Conservation (phyloP, 176 grass and related monocot species). For the Chloris gayana region DNA sequence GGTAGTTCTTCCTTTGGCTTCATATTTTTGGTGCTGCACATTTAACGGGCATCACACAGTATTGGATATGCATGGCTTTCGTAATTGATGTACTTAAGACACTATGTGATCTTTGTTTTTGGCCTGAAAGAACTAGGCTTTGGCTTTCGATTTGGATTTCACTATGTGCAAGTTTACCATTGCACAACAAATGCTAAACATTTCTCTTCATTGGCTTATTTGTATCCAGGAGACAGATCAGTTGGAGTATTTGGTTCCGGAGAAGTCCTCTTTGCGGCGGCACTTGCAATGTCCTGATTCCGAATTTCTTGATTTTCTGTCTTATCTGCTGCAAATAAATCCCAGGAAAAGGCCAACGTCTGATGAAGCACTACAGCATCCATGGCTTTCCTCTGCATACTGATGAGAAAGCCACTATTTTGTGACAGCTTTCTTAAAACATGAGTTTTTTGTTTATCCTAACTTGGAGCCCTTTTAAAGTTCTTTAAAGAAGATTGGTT, state of each 20-base stretch:
- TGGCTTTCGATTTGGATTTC: neutral
- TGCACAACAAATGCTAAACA: neutral
- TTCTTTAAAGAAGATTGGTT: constrained; percentile 11
- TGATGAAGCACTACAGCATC: constrained; percentile 76
- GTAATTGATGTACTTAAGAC: neutral
- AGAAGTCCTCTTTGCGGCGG: constrained; percentile 69
- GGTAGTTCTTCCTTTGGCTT: neutral
- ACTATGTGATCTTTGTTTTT: neutral
- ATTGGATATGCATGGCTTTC: neutral
- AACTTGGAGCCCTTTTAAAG: constrained; percentile 25
- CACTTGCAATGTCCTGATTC: constrained; percentile 69
- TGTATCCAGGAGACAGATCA: constrained; percentile 74
- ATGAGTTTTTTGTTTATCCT: constrained; percentile 31
- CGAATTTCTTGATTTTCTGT: constrained; percentile 86
- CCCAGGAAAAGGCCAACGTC: constrained; percentile 83
- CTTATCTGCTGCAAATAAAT: constrained; percentile 89
- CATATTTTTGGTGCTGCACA: neutral
- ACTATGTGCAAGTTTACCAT: neutral
- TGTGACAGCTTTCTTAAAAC: constrained; percentile 12
- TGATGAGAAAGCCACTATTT: constrained; percentile 5
- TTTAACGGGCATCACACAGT: neutral
- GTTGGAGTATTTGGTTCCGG: constrained; percentile 69
- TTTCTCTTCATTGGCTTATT: constrained; percentile 7
- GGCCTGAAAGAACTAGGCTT: neutral
- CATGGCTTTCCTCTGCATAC: constrained; percentile 78